Evolutionary conservation across 139 green algal species (phyloP).

Genomic region (Ulvella scutata): DNA sequence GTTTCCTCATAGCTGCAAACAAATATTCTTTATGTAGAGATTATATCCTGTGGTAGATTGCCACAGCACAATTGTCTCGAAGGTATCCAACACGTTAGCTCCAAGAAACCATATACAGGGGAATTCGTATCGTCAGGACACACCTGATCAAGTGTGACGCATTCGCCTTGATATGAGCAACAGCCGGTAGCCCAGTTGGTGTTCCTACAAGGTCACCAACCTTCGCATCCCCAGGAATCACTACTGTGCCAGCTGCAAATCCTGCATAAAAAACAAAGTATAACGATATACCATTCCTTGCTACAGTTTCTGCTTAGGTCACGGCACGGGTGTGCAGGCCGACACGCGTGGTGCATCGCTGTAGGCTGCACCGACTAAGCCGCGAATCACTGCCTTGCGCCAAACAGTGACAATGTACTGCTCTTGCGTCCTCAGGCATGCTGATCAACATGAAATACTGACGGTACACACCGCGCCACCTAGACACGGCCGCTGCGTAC

Average conservation of each 20-base stretch:
- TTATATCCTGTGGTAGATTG: neutral
- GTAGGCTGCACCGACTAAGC: too few species aligned
- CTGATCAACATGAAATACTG: conserved; percentile 55
- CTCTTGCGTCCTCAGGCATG: conserved; percentile 32
- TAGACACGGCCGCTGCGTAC: neutral
- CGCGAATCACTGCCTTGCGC: too few species aligned
- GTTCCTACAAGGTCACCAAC: neutral
- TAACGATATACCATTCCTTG: too few species aligned
- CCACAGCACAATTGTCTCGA: neutral
- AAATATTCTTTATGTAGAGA: too few species aligned
- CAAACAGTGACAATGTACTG: too few species aligned
- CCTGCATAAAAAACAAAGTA: too few species aligned
- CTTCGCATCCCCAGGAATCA: neutral
- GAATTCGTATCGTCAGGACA: too few species aligned
- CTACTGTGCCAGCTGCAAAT: neutral
- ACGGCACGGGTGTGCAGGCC: too few species aligned
- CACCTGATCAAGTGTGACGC: neutral
- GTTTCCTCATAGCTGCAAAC: conserved; percentile 70
- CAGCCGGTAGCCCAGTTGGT: neutral
- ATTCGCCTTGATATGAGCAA: neutral
- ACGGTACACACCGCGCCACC: neutral
- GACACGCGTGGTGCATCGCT: too few species aligned
- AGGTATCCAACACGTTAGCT: too few species aligned
- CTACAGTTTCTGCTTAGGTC: too few species aligned
- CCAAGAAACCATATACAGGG: too few species aligned